Evolutionary conservation across 768 basidiomycete genomes (phyloP), one percentile per base, ranked within the genome.

Genomic region (Pleurotus djamor): DNA sequence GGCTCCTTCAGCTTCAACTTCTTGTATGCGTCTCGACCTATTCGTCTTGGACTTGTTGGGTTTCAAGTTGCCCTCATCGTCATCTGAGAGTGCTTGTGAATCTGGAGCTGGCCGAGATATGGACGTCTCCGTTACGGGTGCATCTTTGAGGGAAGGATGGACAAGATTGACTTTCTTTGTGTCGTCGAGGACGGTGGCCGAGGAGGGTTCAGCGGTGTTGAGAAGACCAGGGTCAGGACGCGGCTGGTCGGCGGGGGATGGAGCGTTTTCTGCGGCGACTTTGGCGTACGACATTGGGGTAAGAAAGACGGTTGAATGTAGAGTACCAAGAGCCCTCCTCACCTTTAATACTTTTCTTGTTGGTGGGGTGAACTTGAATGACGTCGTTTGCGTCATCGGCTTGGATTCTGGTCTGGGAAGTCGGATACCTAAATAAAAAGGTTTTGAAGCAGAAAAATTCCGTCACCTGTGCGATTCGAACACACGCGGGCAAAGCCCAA

Each of bases 201-300:
- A 68, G 51, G 74, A 65, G 7, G 76, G 70, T 17, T 75, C 71
- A 52, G 75, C 70, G 16, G 81, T 86, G 68, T 83, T 86, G 60
- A 88, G 76, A 17, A 92, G 77, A 35, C 77, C 80, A 3, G 79
- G 84, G 67, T 91, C 86, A 49, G 91, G 80, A 43, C 80, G 82
- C 10, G 91, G 88, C 79, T 87, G 83, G 55, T 78, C 64, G 28
- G 75, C 74, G 4, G 70, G 66, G 5, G 83, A 77, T 12, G 79
- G 80, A 5, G 78, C 79, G 72, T 91, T 84, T 61, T 81, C 75
- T 32, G 83, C 82, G 60, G 86, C 82, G 66, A 87, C 82, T 35
- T 82, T 74, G 21, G 90, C 89, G 82, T 90, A 92, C 59, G 88
- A 89, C 88, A 90, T 91, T 34, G 16, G 14, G n/a, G 14, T 6